Evolutionary conservation across 257 asterid species (phyloP), one percentile per base, ranked within the genome.

Genomic region (Ocimum tenuiflorum): DNA sequence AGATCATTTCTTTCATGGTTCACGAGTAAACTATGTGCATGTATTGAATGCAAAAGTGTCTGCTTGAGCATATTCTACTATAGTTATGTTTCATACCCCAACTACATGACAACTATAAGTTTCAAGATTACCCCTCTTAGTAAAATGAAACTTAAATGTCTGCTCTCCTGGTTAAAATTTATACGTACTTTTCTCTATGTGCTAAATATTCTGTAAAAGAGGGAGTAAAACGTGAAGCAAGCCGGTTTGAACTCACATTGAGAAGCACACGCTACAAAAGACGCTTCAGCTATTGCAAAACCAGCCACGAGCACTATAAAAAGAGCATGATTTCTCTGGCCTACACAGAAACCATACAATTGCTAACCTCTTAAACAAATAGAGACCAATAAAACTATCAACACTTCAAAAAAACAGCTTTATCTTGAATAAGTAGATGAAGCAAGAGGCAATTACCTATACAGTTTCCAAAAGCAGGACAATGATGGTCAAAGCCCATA

Each of bases 381-480:
- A 35, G 23, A 67, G 27, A 62, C 36, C n/a, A 11, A 69, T 5
- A 24, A 6, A 27, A 63, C 39, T 10, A 63, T 15, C 14, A 41
- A 49, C n/a, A 53, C 55, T 38, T 58, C 15, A 41, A n/a, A 55
- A 45, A 56, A 45, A 56, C 46, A 63, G 71, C 14, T 36, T 36
- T 18, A 47, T 46, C 38, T 18, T 49, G 42, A 55, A 71, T 64
- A 45, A 18, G 42, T 3, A 53, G 19, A 43, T 14, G 39, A 39
- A 20, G 19, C 29, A 23, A 27, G 39, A 60, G 14, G 48, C 22
- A 38, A 58, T 62, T 79, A 83, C 89, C 89, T 67, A 83, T 73
- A 59, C 89, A 83, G 71, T 78, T 83, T 61, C 86, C 89, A 62
- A 83, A 83, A 65, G 86, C 89, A 68, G 89, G 86, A 67, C 89